A percentile compares a stretch with the other conserved stretches of the same genome.
Conservation (phyloP, 2,329 filamentous ascomycete species). For the Paraphoma chrysanthemicola region DNA sequence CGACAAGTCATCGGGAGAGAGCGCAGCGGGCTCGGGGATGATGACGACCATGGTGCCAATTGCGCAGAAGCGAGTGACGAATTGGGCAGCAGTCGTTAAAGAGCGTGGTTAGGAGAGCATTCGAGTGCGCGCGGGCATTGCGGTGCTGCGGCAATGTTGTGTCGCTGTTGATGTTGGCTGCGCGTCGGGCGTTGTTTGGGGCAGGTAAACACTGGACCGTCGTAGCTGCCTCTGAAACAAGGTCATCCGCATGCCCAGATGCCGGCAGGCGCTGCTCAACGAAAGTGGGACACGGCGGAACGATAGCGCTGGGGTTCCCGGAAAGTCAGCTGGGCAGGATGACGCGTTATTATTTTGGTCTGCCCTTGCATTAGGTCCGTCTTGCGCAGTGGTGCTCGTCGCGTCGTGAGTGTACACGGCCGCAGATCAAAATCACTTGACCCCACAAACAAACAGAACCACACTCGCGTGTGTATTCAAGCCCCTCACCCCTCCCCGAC, state of each 20-base stretch:
- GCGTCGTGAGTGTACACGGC: constrained; percentile 8
- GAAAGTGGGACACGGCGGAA: not conserved
- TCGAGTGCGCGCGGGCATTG: constrained; percentile 30
- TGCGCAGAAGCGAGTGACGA: constrained; percentile 41
- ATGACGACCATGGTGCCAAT: constrained; percentile 77
- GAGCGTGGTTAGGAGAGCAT: constrained; percentile 8
- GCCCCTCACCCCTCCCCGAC: not conserved
- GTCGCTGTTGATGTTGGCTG: constrained; percentile 1
- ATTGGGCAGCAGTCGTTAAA: constrained; percentile 9
- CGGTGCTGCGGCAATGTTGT: constrained; percentile 13
- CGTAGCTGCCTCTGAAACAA: constrained; percentile 22
- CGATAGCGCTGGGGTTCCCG: constrained; percentile 19
- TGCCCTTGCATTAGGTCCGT: not conserved
- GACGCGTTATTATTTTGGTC: constrained; percentile 27
- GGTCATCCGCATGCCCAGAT: constrained; percentile 6
- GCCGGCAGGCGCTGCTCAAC: no score
- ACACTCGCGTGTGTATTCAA: not conserved
- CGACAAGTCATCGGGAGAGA: constrained; percentile 80
- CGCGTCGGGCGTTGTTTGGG: constrained; percentile 7
- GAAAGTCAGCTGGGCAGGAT: constrained; percentile 4
- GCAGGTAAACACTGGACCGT: no score
- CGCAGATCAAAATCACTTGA: constrained; percentile 13
- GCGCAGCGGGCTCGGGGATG: constrained; percentile 74
- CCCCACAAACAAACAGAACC: constrained; percentile 29
- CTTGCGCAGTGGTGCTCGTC: constrained; percentile 12